Evolutionary conservation across 345 rosid species (phyloP), one percentile per base, ranked within the genome.

Genomic region (Noccaea caerulescens): DNA sequence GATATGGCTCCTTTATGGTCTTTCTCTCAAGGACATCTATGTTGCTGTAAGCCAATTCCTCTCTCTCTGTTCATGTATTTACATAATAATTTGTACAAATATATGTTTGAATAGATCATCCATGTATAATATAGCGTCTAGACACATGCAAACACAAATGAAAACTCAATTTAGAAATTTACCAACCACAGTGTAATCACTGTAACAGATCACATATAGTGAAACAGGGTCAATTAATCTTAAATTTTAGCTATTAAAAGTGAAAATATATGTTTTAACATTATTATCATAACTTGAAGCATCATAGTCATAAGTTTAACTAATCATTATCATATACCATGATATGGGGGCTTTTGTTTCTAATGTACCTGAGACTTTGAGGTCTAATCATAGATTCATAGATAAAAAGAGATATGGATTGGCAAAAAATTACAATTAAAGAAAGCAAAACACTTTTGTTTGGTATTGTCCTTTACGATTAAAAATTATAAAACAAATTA

Each of bases 1-100:
- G 30, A 57, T 68, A 7, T 86, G 91, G 91, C 78, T 84, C 38
- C 72, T 84, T 41, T 86, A 81, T 68, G 91, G 91, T 56, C 57
- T 82, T 58, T 72, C 82, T 67, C 83, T 82, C 16, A 82, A 64
- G 54, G 85, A 82, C 58, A 47, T 77, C 58, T 80, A 77, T n/a
- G 74, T 82, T 77, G 80, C 83, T 20, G 85, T 82, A 80, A 80
- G 83, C 72, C 60, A 39, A 50, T 72, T 46, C 54, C 8, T 14
- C 18, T 20, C 14, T 27, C 12, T 42, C 30, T 56, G 1, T 43
- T 14, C 5, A 30, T 61, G 23, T n/a, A 43, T 44, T 27, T 10
- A 25, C n/a, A 43, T n/a, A 13, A 34, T 8, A 6, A 13, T 32
- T 32, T 62, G 41, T 45, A 45, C 67, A 12, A 53, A 53, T 30